Conservation (phyloP, 371 early-diverging fungal genomes). For the Mortierella sp. region DNA sequence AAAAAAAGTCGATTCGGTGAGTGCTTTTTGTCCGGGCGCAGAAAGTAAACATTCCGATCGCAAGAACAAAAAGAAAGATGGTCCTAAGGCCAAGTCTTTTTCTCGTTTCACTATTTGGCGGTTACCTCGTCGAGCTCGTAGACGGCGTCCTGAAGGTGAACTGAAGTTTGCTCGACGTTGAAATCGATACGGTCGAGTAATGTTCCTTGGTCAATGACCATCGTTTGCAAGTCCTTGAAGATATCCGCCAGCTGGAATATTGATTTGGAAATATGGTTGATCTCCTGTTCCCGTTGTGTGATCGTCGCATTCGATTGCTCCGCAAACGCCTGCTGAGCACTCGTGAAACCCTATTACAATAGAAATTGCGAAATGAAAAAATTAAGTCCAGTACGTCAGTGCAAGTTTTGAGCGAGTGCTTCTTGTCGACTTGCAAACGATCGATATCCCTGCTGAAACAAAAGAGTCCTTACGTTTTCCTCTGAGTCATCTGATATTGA, state of each 20-base stretch:
- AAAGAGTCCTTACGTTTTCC: constrained; percentile 58
- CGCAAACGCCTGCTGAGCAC: constrained; percentile 83
- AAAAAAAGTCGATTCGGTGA: neutral
- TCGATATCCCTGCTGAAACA: neutral
- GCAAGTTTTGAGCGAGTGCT: too few species aligned
- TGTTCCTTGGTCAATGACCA: constrained; percentile 98
- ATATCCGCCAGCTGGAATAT: constrained; percentile 92
- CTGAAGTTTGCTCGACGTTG: constrained; percentile 90
- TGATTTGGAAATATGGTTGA: constrained; percentile 93
- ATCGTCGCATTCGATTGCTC: constrained; percentile 76
- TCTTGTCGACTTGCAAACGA: neutral
- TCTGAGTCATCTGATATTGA: constrained; percentile 50
- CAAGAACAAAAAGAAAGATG: neutral
- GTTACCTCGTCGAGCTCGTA: constrained; percentile 86
- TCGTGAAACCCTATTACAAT: constrained; percentile 82
- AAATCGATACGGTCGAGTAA: constrained; percentile 97
- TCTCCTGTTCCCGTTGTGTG: constrained; percentile 89
- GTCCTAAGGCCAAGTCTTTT: too few species aligned
- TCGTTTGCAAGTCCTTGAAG: constrained; percentile 91
- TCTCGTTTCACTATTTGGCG: too few species aligned
- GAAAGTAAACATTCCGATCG: neutral
- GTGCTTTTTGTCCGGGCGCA: neutral
- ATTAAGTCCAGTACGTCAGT: neutral
- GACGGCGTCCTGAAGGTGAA: constrained; percentile 87
- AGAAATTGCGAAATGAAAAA: neutral